These are phyloP conservation scores for Phaseolus coccineus DNA, from an alignment of 331 rosid species.

Conservation along the genomic window DNA sequence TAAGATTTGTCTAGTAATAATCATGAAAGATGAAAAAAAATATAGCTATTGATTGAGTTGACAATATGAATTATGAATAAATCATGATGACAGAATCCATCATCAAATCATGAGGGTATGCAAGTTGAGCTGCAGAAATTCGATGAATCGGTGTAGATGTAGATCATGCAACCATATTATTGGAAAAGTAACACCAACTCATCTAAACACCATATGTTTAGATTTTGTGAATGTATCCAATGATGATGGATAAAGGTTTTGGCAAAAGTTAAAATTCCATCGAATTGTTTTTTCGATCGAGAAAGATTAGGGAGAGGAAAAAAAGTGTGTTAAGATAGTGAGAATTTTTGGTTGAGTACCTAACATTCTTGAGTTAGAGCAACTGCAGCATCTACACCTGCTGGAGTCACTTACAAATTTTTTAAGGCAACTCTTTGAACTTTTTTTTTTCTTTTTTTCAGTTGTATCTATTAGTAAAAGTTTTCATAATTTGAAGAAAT, in stretches of 20 bases:
- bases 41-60: slow-evolving; percentile 33
- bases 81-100: slow-evolving; percentile 1
- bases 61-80: neutral
- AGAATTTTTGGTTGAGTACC: no score
- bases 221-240: neutral
- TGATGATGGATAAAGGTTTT: neutral
- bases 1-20: slow-evolving; percentile 22
- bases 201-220: neutral
- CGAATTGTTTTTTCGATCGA: neutral
- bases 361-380: no score
- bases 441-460: no score
- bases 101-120: neutral
- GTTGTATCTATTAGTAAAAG: no score
- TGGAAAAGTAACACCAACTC: neutral
- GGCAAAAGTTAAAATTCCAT: neutral
- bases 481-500: no score
- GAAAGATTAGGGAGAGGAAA: neutral
- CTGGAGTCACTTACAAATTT: no score
- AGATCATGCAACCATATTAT: neutral
- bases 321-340: neutral
- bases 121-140: neutral
- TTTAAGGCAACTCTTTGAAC: no score
- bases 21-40: neutral
- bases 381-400: no score
- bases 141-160: neutral